These are phyloP conservation scores for Haematococcus sp. DNA, from an alignment of 139 green algal genomes.

Conservation along the genomic window DNA sequence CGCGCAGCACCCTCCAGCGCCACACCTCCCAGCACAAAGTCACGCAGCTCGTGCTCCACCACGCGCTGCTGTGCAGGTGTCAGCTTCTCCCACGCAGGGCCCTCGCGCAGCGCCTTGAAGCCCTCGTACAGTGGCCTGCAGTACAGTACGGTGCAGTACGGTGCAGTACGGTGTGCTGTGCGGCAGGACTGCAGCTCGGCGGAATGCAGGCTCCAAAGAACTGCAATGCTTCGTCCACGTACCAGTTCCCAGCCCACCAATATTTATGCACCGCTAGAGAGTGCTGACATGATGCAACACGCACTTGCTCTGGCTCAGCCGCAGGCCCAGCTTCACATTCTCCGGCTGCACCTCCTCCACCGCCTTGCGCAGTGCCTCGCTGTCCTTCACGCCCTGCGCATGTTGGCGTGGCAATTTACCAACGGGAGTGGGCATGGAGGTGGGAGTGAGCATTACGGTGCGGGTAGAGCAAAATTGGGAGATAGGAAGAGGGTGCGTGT, in stretches of 20 bases:
- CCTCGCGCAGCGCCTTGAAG: constrained; percentile 30
- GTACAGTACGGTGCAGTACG: no score
- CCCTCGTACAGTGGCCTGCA: constrained; percentile 66
- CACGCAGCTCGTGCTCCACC: constrained; percentile 82
- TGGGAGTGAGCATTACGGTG: no score
- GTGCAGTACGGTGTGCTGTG: neutral
- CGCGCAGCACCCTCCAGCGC: constrained; percentile 59
- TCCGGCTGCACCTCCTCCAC: constrained; percentile 95
- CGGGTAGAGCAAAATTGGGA: no score
- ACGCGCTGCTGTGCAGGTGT: constrained; percentile 73
- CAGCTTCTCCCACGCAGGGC: constrained; percentile 30
- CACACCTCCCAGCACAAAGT: constrained; percentile 91
- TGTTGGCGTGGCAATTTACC: neutral
- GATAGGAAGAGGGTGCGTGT: no score
- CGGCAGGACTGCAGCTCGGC: neutral
- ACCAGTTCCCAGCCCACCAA: no score
- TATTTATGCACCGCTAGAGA: no score
- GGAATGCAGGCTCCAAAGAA: no score
- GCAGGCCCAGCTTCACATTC: constrained; percentile 80
- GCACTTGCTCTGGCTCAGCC: constrained; percentile 73
- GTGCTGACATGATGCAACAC: no score
- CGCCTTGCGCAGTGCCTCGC: constrained; percentile 79
- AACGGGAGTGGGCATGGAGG: no score
- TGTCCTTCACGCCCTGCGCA: constrained; percentile 84
- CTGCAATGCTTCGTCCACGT: no score